Evolutionary conservation across 108 stramenopile genomes (phyloP), one percentile per base, ranked within the genome.

Genomic region (Cyclotella choctawhatcheeana): DNA sequence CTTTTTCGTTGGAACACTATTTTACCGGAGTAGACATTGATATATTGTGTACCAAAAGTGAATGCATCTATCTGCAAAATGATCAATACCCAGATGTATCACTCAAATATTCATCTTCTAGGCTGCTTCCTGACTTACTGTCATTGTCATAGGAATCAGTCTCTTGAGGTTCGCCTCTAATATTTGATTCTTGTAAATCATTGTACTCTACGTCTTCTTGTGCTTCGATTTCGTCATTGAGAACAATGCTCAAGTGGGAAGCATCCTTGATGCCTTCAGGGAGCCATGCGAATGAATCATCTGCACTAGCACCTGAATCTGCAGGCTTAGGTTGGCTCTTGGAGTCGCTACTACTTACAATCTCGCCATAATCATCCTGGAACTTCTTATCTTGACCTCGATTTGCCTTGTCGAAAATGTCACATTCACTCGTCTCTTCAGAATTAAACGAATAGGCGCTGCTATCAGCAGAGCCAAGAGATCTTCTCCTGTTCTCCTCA

Each of bases 211-310:
- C 8, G 7, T 60, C 59, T 1, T 24, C 35, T 60, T 60, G 35
- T 3, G 59, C 35, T 60, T 60, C 59, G 12, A 60, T 21, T 0
- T 60, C 59, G 0, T 60, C 59, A 24, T 35, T 35, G 12, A 60
- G 37, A 43, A 60, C 37, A 24, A 68, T 76, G 3, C 63, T 65
- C 29, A 76, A 53, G 51, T 76, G 74, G 0, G 74, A 35, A 30
- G 60, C 53, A 53, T 62, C 44, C 62, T 68, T 32, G 37, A 76
- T 59, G 22, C 60, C 59, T 8, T 76, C 67, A 27, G 67, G 51
- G 3, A 63, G 45, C 67, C 67, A 56, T 7, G 52, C 50, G 34
- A 54, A 67, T 29, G 66, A 64, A 1, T 64, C 52, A 26, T 37
- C 52, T 48, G 12, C 13, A 26, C 2, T 18, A 26, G n/a, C 63